Base-by-base conservation (phyloP, 331 rosid species). In the Rosa hybrid region DNA sequence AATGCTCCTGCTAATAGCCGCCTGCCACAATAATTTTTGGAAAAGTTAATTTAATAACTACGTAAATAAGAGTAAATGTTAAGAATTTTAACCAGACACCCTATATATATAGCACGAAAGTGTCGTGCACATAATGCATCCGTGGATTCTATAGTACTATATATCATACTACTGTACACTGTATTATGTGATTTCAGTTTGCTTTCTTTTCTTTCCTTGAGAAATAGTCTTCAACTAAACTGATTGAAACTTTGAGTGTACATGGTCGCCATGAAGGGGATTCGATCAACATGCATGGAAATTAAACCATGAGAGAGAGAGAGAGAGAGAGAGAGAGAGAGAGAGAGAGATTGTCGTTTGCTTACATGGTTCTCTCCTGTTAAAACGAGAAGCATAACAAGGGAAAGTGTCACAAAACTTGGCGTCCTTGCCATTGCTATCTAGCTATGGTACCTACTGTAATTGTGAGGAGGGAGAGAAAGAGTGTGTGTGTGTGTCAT, bases 321-420 rank as follows among this genome's bases (percentile, higher is more conserved):
- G n/a, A 13, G 59, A 14, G 59, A 53, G 59, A 16, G 59, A 53
- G 59, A 53, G 59, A 42, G 34, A 30, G 77, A 30, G 46, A 34
- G 11, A 18, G 23, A 60, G 71, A 70, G 42, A 80, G 9, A 5
- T 18, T 17, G 18, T 50, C 20, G 4, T 8, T 30, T 39, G 81
- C 83, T 83, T 83, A 79, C 83, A 59, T 79, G 69, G 60, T 38
- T 79, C 57, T 83, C 69, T 25, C 14, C 68, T 21, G 9, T 23
- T 34, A 74, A 39, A 75, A 68, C 23, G 3, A 54, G 73, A 51
- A 83, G 77, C 23, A 68, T 53, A 8, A 49, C 38, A 0, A 69
- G 12, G 16, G 38, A 48, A 69, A 79, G n/a, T 56, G 67, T 67
- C 34, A 78, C 9, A 74, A 74, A 1, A 68, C 25, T 46, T 8